Conservation (phyloP, 1,139 yeast genomes). For the Blastobotrys capitulatus region DNA sequence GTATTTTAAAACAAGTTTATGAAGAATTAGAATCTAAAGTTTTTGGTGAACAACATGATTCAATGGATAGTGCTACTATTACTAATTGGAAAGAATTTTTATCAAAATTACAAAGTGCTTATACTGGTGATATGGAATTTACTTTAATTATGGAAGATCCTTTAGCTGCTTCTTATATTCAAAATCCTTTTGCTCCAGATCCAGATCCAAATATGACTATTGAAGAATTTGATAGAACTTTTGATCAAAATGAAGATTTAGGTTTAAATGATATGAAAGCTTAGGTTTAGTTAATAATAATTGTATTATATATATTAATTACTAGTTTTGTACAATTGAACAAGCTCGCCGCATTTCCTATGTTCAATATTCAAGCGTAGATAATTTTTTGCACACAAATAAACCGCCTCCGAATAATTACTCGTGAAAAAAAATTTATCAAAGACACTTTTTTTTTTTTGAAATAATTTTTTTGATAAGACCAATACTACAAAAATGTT, state of each 20-base stretch:
- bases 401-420: too few species aligned
- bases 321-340: not conserved
- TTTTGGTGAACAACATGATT: slow-evolving; percentile 80
- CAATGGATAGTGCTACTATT: slow-evolving; percentile 77
- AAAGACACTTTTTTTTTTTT: not conserved
- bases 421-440: not conserved
- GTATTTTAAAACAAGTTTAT: slow-evolving; percentile 78
- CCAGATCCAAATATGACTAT: slow-evolving; percentile 91
- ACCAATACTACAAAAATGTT: not conserved
- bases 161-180: slow-evolving; percentile 89
- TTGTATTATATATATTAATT: too few species aligned
- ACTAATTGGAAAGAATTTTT: slow-evolving; percentile 79
- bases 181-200: slow-evolving; percentile 97
- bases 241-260: slow-evolving; percentile 80
- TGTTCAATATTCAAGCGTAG: too few species aligned
- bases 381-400: too few species aligned
- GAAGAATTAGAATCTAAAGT: slow-evolving; percentile 87
- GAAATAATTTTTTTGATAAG: too few species aligned
- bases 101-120: slow-evolving; percentile 69
- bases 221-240: slow-evolving; percentile 85
- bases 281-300: slow-evolving; percentile 22
- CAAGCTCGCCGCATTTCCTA: not conserved
- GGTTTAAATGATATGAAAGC: slow-evolving; percentile 76
- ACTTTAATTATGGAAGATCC: slow-evolving; percentile 92
- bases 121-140: slow-evolving; percentile 75